Conservation (phyloP, 331 rosid species). For the Erythrophleum ivorense region DNA sequence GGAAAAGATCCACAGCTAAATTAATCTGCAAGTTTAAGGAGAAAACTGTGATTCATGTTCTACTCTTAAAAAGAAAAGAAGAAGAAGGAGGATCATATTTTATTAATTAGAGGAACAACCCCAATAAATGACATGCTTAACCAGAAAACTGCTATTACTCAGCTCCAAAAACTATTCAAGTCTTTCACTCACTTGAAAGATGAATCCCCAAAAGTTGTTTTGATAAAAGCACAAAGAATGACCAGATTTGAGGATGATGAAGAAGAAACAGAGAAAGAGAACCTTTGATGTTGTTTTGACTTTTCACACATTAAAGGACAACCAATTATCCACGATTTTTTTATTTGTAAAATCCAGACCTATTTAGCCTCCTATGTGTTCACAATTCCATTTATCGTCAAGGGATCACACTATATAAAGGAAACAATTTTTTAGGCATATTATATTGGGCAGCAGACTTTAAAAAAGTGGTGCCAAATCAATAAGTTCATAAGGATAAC, state of each 20-base stretch:
- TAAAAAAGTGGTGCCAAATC: neutral
- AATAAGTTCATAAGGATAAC: neutral
- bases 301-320: neutral
- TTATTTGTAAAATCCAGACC: neutral
- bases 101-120: neutral
- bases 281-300: neutral
- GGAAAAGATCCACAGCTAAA: constrained; percentile 25
- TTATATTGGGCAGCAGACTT: neutral
- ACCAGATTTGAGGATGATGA: neutral
- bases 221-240: neutral
- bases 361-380: neutral
- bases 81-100: neutral
- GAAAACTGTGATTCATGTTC: constrained; percentile 17
- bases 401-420: neutral
- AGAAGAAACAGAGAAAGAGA: neutral
- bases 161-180: constrained; percentile 8
- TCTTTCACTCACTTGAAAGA: constrained; percentile 9
- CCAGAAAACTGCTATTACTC: neutral
- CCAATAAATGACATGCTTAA: constrained; percentile 1
- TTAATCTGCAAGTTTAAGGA: constrained; percentile 11
- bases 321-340: neutral
- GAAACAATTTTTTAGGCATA: neutral
- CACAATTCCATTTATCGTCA: neutral
- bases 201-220: constrained; percentile 1
- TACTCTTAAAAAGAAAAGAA: neutral